Evolutionary conservation across 805 yeast genomes (phyloP), one percentile per base, ranked within the genome.

Genomic region (Saccharomycopsis fibuligera): DNA sequence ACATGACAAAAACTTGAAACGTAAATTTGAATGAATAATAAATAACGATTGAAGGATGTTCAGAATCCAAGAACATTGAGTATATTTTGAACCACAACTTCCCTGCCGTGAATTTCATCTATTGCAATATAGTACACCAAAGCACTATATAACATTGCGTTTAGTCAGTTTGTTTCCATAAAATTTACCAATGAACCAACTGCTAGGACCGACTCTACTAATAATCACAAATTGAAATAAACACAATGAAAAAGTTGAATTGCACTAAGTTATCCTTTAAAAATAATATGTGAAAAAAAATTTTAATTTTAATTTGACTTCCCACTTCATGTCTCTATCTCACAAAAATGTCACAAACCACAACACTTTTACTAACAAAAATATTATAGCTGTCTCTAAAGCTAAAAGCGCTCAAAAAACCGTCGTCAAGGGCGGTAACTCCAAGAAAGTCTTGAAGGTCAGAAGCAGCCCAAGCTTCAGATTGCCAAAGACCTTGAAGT

Each of bases 401-500:
- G 99, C 99, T 77, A 78, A 88, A 71, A 80, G 86, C 75, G 98
- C 99, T 74, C 89, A 93, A 83, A 93, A 91, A 81, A 93, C 97
- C 73, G 97, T 87, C 75, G 84, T 85, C 70, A 93, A 91, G 79
- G 99, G 99, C 76, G 79, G 91, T 66, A 84, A 88, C 81, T 80
- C 86, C 66, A 79, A 85, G 74, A 89, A 89, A 82, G 78, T 86
- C 64, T 69, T 80, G 68, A 90, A 90, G 81, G 93, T 86, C 70
- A 89, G 97, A 84, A 86, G 96, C 67, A 75, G 83, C 62, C 80
- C 98, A 68, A 78, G 95, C 68, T 93, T 93, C 95, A 85, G 90
- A 76, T 79, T 85, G 69, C 99, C 99, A 81, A 87, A 88, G 84
- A 93, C 98, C 66, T 81, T 91, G 74, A 82, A 85, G 72, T 82